Evolutionary conservation across 495 filamentous ascomycete genomes (phyloP).

Genomic region (Penicillium arizonense): DNA sequence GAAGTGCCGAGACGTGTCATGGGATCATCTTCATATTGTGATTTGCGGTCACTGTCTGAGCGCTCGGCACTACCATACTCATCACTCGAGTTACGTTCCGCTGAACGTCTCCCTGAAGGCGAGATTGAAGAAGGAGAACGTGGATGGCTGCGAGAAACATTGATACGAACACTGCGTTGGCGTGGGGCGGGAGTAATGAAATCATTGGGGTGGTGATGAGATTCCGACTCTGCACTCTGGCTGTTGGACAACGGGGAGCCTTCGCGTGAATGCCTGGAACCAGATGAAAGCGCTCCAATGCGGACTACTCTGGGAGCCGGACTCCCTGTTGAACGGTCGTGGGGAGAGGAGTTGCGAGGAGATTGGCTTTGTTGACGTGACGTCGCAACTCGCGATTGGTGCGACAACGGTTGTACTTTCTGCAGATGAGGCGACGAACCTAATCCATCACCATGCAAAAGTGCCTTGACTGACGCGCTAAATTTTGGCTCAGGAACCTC

Average conservation of each 20-base stretch:
- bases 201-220: slow-evolving; percentile 37
- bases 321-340: slow-evolving; percentile 41
- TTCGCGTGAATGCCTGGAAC: slow-evolving; percentile 33
- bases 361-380: slow-evolving; percentile 37
- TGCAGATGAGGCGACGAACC: slow-evolving; percentile 51
- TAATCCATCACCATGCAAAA: slow-evolving; percentile 64
- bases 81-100: slow-evolving; percentile 32
- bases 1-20: slow-evolving; percentile 49
- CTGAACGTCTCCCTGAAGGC: slow-evolving; percentile 36
- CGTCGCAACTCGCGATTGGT: slow-evolving; percentile 23
- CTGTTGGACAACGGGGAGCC: slow-evolving; percentile 33
- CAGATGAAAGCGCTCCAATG: slow-evolving; percentile 46
- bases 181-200: slow-evolving; percentile 67
- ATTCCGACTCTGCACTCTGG: slow-evolving; percentile 30
- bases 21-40: slow-evolving; percentile 40
- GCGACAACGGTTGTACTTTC: slow-evolving; percentile 34
- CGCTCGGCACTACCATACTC: slow-evolving; percentile 41
- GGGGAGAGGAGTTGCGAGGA: slow-evolving; percentile 37
- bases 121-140: slow-evolving; percentile 42
- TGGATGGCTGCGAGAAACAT: slow-evolving; percentile 36
- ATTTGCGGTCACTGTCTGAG: slow-evolving; percentile 45
- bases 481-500: slow-evolving; percentile 72
- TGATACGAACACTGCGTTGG: slow-evolving; percentile 62
- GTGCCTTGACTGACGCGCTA: slow-evolving; percentile 74
- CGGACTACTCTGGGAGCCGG: slow-evolving; percentile 57